Percentiles rank a stretch among this genome's conserved stretches.
These are phyloP conservation scores for Hordeum marinum DNA, from an alignment of 176 grass and related monocot species.

Conservation along the genomic window DNA sequence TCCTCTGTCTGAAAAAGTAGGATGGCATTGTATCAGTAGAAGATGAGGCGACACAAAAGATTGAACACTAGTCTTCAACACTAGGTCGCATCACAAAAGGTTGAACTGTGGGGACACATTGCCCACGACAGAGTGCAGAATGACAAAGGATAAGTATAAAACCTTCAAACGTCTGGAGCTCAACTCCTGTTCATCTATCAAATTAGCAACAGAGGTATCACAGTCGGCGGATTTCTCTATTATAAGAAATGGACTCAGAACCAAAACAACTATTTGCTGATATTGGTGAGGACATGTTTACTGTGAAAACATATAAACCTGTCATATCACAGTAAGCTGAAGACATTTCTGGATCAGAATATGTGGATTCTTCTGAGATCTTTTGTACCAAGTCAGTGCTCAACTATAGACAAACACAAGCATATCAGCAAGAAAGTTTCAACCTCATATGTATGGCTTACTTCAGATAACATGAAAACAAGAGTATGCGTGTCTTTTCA, in stretches of 20 bases:
- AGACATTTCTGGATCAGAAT: slow-evolving; percentile 3
- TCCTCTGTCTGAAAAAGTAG: slow-evolving; percentile 30
- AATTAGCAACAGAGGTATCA: slow-evolving; percentile 17
- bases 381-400: slow-evolving; percentile 8
- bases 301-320: slow-evolving; percentile 25
- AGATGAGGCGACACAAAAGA: too few species aligned
- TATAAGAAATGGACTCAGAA: slow-evolving; percentile 9
- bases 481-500: too few species aligned
- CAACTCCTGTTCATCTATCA: slow-evolving; percentile 22
- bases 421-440: not conserved
- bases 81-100: not conserved
- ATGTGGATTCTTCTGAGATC: slow-evolving; percentile 10
- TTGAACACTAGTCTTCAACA: too few species aligned
- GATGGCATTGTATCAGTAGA: not conserved
- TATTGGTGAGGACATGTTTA: not conserved
- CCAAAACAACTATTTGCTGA: not conserved
- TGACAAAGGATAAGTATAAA: not conserved
- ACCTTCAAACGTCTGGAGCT: slow-evolving; percentile 25
- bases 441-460: not conserved
- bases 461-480: too few species aligned
- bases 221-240: slow-evolving; percentile 5
- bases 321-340: not conserved
- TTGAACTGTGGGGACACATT: not conserved
- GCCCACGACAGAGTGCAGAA: not conserved
- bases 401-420: not conserved